Conservation (phyloP, 2,329 filamentous ascomycete species). For the Coleophoma eucalyptorum region DNA sequence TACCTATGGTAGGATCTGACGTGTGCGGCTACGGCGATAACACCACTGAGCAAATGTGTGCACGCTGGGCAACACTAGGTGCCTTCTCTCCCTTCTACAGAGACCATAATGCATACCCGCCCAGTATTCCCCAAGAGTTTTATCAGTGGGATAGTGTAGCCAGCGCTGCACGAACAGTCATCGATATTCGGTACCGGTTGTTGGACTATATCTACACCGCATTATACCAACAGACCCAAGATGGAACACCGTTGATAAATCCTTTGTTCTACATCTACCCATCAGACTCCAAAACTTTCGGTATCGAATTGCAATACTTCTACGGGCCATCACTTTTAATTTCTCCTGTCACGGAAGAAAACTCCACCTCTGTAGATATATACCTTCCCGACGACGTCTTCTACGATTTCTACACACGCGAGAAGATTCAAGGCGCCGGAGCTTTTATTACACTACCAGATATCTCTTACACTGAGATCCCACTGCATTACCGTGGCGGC, state of each 20-base stretch:
- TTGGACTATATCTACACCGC: conserved; percentile 78
- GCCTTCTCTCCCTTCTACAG: conserved; percentile 75
- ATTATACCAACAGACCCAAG: conserved; percentile 52
- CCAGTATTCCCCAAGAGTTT: conserved; percentile 61
- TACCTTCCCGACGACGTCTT: conserved; percentile 47
- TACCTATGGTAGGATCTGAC: conserved; percentile 68
- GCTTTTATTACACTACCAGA: conserved; percentile 32
- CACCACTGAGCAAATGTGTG: conserved; percentile 65
- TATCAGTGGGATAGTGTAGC: conserved; percentile 66
- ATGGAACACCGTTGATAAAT: conserved; percentile 62
- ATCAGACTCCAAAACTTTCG: conserved; percentile 39
- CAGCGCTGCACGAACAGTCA: conserved; percentile 61
- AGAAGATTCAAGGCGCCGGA: conserved; percentile 37
- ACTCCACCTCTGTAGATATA: conserved; percentile 37
- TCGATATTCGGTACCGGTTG: conserved; percentile 70
- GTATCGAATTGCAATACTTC: conserved; percentile 46
- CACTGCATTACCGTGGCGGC: conserved; percentile 65
- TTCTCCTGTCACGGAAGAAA: conserved; percentile 42
- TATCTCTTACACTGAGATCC: conserved; percentile 48
- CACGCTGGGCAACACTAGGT: conserved; percentile 71
- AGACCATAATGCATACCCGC: conserved; percentile 58
- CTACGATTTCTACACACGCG: conserved; percentile 48
- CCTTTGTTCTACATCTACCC: conserved; percentile 73
- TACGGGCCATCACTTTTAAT: conserved; percentile 45
- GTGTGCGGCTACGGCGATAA: conserved; percentile 73